Evolutionary conservation across 2,329 filamentous ascomycete genomes (phyloP), one percentile per base, ranked within the genome.

Genomic region (Lachnellula cervina): DNA sequence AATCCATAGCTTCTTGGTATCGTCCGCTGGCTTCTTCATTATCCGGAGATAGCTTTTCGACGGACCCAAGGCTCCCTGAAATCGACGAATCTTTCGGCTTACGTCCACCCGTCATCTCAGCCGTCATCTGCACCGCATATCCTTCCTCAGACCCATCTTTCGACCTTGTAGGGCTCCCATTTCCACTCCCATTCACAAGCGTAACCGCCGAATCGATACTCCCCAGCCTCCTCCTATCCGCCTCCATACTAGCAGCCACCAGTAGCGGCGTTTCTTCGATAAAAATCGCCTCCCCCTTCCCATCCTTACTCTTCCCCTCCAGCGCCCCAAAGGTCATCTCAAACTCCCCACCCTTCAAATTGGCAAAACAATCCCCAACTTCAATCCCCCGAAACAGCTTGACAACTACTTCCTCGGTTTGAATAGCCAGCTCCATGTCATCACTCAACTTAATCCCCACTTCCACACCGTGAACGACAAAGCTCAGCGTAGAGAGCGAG

Each of bases 291-390:
- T 74, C 70, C n/a, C 68, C 73, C 40, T 73, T 66, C 14, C 65
- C 65, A 57, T 75, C 70, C 42, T 69, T 64, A 3, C 65, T 67
- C 43, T 67, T 69, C 53, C 66, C 71, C 21, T 68, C 68, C 17
- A 75, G 54, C 3, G 69, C 65, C 7, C 71, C 74, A 61, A 80
- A 79, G 0, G 73, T 78, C 71, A 80, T 78, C 64, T 80, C 77
- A 55, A 64, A 69, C 58, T 76, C 68, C n/a, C 75, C 76, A 21
- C 77, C 78, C 63, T 81, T 81, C 48, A 80, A 64, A 62, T 80
- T 80, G n/a, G 73, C 76, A 62, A 76, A 81, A 11, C 80, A 76
- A 57, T 81, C 76, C 4, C 75, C 74, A 35, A 81, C 72, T n/a
- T 76, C 72, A 35, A 81, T 77, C 5, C 72, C 68, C 40, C 79